phyloP scores from a whole-genome alignment of 345 rosid genomes.

The Syzygium grande region DNA sequence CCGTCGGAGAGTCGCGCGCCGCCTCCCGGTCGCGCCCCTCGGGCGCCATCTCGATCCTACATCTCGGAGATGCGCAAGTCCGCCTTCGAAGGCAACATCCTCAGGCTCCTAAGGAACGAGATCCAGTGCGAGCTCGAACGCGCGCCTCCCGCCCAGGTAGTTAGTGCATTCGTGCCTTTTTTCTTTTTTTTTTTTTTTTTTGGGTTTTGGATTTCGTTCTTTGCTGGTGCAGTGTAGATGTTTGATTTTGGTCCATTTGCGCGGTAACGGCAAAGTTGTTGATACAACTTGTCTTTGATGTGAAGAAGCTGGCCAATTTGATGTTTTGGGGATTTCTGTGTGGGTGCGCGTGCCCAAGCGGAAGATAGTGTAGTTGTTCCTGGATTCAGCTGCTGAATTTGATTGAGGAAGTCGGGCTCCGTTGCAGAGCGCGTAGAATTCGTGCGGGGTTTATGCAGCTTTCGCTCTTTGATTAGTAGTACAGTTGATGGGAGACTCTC shows the following conservation, averaged over 20 bases:
- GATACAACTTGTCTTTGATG: not conserved
- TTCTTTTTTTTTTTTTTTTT: no score
- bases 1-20: not conserved
- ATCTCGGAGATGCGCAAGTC: conserved; percentile 67
- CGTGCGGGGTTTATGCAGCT: not conserved
- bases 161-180: not conserved
- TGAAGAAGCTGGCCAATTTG: not conserved
- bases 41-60: conserved; percentile 41
- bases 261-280: not conserved
- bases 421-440: not conserved
- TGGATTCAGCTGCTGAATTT: not conserved
- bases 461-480: not conserved
- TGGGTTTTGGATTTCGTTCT: not conserved
- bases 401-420: not conserved
- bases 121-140: conserved; percentile 62
- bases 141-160: conserved; percentile 35
- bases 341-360: not conserved
- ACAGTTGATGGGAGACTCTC: not conserved
- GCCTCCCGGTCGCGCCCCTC: conserved; percentile 1
- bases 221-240: not conserved
- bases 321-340: not conserved
- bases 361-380: not conserved
- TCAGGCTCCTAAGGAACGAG: conserved; percentile 53
- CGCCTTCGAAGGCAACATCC: conserved; percentile 62
- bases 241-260: not conserved